These are phyloP conservation scores for Anthoceros angustus DNA, from an alignment of 225 moss, liverwort and hornwort species.

Conservation along the genomic window DNA sequence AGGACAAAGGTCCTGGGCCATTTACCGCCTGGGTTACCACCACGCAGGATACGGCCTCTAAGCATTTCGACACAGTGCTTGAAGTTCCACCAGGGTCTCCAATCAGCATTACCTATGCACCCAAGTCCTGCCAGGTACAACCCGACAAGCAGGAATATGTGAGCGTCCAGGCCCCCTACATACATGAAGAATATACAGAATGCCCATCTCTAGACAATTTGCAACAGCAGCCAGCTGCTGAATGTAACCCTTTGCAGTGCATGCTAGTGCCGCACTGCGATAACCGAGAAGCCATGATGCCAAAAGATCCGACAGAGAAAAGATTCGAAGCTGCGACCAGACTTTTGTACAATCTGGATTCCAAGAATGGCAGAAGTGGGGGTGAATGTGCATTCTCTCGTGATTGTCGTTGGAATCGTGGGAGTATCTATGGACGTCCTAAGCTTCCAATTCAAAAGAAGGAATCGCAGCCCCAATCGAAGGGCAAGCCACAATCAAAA, in stretches of 20 bases:
- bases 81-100: not conserved
- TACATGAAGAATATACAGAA: not conserved
- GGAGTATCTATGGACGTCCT: not conserved
- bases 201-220: not conserved
- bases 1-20: not conserved
- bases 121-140: not conserved
- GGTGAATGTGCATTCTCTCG: not conserved
- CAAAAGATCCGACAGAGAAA: not conserved
- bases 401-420: not conserved
- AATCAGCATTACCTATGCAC: not conserved
- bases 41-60: not conserved
- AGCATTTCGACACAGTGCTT: not conserved
- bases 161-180: not conserved
- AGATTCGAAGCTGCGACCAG: constrained; percentile 1
- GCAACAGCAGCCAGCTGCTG: not conserved
- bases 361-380: not conserved
- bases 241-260: not conserved
- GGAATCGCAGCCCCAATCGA: not conserved
- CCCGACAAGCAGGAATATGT: not conserved
- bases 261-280: not conserved
- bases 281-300: not conserved
- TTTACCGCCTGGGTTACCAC: not conserved
- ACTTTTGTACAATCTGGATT: not conserved
- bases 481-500: not conserved
- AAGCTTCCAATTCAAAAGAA: not conserved